Evolutionary conservation across 805 yeast species (phyloP), one percentile per base, ranked within the genome.

Genomic region (Tetrapisispora fleetii): DNA sequence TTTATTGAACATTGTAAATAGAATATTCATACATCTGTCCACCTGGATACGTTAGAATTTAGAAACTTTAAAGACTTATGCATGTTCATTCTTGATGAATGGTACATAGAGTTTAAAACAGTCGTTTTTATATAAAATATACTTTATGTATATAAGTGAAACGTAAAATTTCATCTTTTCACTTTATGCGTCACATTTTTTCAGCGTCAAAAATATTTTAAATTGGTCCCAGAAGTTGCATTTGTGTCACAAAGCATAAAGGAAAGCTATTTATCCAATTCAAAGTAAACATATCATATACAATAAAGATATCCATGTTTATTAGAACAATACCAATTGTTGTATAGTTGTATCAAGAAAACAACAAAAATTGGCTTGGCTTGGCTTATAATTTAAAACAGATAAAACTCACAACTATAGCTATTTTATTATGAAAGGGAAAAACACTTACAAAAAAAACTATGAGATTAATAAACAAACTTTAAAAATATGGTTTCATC

Each of bases 401-500:
- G 4, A 5, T 4, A 28, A 30, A 13, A 9, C 4, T 28, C 5
- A 18, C 18, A 22, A 18, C 8, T 17, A 27, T 41, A 30, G 44
- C 44, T 41, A 41, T 27, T 18, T 17, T 18, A 28, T 18, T 17
- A 41, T 41, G 44, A n/a, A 14, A 13, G 37, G 30, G 18, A 41
- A 41, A 30, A 35, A 18, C 7, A 19, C 13, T 13, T 4, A n/a
- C n/a, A 41, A 28, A 41, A 41, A 28, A 18, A 41, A 41, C 9
- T 41, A 39, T 19, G 46, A 47, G 4, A 4, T 47, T 2, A 42
- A 47, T 17, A 51, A 52, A 36, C 45, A 32, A 17, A 41, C 49
- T 6, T 17, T 53, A 17, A 50, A 50, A 35, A 47, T 45, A 19
- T 55, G 58, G 58, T 43, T 55, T 22, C 56, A 53, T 27, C 45